Evolutionary conservation across 345 rosid genomes (phyloP).

Genomic region (Cochlearia excelsa): DNA sequence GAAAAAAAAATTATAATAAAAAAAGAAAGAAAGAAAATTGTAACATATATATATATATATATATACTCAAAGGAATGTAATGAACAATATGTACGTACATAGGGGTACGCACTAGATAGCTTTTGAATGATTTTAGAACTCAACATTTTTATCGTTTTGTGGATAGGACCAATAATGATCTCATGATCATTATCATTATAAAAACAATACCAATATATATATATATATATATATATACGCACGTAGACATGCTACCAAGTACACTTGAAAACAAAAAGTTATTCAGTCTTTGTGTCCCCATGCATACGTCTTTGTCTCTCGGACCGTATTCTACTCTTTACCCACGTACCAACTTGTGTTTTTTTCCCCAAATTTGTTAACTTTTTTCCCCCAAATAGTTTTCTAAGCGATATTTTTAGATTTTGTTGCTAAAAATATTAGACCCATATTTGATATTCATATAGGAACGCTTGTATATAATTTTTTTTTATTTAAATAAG

Average conservation of each 20-base stretch:
- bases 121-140: conserved; percentile 17
- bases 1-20: background rate
- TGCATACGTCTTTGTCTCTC: conserved; percentile 37
- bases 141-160: conserved; percentile 28
- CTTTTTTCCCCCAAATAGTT: conserved; percentile 14
- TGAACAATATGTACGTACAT: conserved; percentile 24
- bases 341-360: conserved; percentile 30
- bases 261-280: conserved; percentile 29
- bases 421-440: no score
- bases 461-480: no score
- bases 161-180: conserved; percentile 29
- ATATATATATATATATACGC: conserved; percentile 17
- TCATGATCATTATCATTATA: conserved; percentile 21
- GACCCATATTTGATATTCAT: no score
- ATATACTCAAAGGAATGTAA: background rate
- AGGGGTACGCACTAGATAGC: conserved; percentile 22
- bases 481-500: no score
- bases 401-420: background rate
- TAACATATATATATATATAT: no score
- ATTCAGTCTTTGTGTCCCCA: conserved; percentile 39
- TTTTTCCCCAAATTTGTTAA: no score
- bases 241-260: conserved; percentile 31
- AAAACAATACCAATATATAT: conserved; percentile 10
- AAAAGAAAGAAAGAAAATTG: no score
- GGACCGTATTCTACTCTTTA: conserved; percentile 28